phyloP scores from a whole-genome alignment of 495 filamentous ascomycete genomes.

The Penicillium pulvis region DNA sequence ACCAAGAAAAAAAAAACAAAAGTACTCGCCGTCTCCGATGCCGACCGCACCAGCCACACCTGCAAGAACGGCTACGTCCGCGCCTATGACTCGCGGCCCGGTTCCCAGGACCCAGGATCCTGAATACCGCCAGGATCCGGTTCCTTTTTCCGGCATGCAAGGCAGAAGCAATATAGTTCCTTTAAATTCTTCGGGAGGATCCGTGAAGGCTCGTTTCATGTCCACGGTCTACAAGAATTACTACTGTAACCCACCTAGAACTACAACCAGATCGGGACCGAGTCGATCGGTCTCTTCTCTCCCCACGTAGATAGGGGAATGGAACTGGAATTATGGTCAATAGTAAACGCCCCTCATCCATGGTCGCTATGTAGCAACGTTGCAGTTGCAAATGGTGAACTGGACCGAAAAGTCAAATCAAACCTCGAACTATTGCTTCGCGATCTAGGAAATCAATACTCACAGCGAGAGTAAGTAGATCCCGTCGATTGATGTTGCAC shows the following conservation, averaged over 20 bases:
- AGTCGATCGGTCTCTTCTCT: neutral
- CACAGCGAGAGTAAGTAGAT: neutral
- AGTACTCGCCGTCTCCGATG: constrained; percentile 1
- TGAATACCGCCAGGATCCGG: neutral
- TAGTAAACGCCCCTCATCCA: neutral
- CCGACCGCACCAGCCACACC: neutral
- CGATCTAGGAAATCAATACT: neutral
- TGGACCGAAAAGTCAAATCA: neutral
- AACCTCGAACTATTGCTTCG: neutral
- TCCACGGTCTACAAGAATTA: neutral
- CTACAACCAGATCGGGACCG: neutral
- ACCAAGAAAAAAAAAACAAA: neutral
- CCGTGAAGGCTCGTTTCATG: neutral
- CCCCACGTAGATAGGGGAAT: neutral
- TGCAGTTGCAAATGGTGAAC: neutral
- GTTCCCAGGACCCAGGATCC: neutral
- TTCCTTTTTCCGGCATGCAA: neutral
- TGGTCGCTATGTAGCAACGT: neutral
- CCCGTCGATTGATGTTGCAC: neutral
- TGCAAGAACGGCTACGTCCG: neutral
- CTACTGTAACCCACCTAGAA: constrained; percentile 2
- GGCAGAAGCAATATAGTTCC: neutral
- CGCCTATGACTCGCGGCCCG: neutral
- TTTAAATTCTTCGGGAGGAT: neutral
- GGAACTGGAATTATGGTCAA: neutral